Base-by-base conservation (phyloP, 2,329 filamentous ascomycete species). In the Berkeleyomyces rouxiae region DNA sequence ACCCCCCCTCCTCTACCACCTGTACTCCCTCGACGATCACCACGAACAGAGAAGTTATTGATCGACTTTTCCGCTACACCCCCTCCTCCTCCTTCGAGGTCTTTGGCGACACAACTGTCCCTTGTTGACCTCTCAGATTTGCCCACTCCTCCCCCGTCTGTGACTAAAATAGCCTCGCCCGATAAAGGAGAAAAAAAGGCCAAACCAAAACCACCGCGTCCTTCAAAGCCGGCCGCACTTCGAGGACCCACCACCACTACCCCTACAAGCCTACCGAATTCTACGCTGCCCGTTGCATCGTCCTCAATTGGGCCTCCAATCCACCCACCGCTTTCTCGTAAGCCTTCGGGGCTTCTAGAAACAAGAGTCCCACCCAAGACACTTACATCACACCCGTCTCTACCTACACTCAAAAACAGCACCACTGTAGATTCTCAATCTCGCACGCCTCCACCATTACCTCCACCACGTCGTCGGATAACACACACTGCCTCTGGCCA, bases 51-150 rank as follows among this genome's bases (percentile, higher is more conserved):
- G 1, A 80, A 78, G 4, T 69, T 86, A 46, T 36, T 63, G 13
- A 85, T 86, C 39, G 82, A 86, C 68, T 74, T 86, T 42, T 79
- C 78, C 0, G 79, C 81, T 70, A 60, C 62, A 10, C 58, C 66
- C 11, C 63, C 67, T 3, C n/a, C 44, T 7, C 59, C 46, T 57
- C 16, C 36, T 10, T 44, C 46, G 33, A 23, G 42, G 11, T 46
- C 43, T 46, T n/a, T 16, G 11, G 11, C 11, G 7, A 46, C 43
- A 46, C 11, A 46, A 5, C 43, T n/a, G 16, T 13, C 43, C 11
- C 13, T 16, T 46, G 4, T 46, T 7, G 7, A 46, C n/a, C 11
- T 47, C 49, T 44, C 23, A 16, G 7, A 44, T 37, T 39, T 49
- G 10, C 47, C 43, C n/a, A 23, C 23, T 23, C 46, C 42, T n/a